Percentiles rank a stretch among this genome's conserved stretches.
Conservation (phyloP, 371 early-diverging fungal species). For the Mucor racemosus region DNA sequence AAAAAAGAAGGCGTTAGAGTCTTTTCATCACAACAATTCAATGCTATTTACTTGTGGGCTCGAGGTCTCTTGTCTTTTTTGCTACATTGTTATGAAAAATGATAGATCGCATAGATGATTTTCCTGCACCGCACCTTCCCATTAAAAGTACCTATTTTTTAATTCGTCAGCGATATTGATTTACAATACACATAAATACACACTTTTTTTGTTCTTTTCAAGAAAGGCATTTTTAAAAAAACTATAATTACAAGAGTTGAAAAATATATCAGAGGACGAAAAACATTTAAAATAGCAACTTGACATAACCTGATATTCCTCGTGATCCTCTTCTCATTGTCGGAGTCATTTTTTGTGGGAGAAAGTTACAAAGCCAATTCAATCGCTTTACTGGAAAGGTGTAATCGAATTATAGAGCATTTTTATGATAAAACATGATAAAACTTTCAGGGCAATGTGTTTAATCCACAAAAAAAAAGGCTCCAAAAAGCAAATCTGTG, state of each 20-base stretch:
- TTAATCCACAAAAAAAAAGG: too few relatives aligned
- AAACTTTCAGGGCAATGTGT: too few relatives aligned
- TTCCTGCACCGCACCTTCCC: conserved; percentile 95
- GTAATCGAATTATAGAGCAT: too few relatives aligned
- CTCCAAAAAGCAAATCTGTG: too few relatives aligned
- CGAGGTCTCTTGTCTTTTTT: conserved; percentile 89
- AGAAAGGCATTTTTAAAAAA: background rate
- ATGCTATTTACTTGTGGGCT: conserved; percentile 80
- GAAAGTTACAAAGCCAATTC: background rate
- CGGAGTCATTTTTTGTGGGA: conserved; percentile 13
- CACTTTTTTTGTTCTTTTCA: conserved; percentile 22
- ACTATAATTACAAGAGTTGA: background rate
- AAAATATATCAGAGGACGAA: conserved; percentile 5
- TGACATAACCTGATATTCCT: conserved; percentile 24
- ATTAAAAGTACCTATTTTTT: conserved; percentile 70
- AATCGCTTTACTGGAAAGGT: background rate
- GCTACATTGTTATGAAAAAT: conserved; percentile 97
- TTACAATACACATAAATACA: background rate
- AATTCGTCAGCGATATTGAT: background rate
- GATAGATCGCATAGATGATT: conserved; percentile 97
- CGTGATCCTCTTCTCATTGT: conserved; percentile 12
- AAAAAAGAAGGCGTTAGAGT: too few relatives aligned
- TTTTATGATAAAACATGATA: too few relatives aligned
- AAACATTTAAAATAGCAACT: conserved; percentile 7
- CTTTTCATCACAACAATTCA: background rate